Conservation (phyloP, 2,329 filamentous ascomycete species). For the Elsinoe ampelina region DNA sequence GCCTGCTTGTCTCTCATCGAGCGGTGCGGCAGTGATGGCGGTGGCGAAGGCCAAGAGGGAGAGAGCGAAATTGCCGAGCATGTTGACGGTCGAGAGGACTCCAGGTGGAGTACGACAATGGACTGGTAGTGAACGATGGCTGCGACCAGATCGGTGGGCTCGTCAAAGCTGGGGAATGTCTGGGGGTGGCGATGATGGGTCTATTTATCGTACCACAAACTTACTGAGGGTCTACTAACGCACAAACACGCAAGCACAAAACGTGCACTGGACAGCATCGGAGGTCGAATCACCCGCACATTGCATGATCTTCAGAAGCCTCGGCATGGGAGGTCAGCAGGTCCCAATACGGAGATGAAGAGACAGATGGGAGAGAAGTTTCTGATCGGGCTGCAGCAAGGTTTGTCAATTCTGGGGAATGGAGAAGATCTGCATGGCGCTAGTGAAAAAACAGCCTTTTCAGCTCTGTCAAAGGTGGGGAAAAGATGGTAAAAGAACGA, state of each 20-base stretch:
- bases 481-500: background rate
- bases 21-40: slow-evolving; percentile 13
- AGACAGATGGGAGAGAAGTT: background rate
- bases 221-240: background rate
- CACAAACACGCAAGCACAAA: background rate
- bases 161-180: background rate
- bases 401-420: background rate
- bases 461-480: background rate
- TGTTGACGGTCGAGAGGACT: background rate
- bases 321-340: slow-evolving; percentile 2
- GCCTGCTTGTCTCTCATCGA: slow-evolving; percentile 20
- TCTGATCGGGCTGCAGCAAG: background rate
- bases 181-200: background rate
- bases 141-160: background rate
- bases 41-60: slow-evolving; percentile 12
- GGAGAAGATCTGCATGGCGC: slow-evolving; percentile 7
- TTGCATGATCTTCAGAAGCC: background rate
- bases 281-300: slow-evolving; percentile 1
- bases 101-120: background rate
- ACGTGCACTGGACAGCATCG: background rate
- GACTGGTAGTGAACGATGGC: background rate
- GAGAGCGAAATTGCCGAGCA: slow-evolving; percentile 9
- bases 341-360: slow-evolving; percentile 6
- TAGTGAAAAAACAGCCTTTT: slow-evolving; percentile 5
- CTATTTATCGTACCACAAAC: background rate